These are phyloP conservation scores for Arthrobotrys sinensis DNA, from an alignment of 2,329 filamentous ascomycete genomes.

Conservation along the genomic window DNA sequence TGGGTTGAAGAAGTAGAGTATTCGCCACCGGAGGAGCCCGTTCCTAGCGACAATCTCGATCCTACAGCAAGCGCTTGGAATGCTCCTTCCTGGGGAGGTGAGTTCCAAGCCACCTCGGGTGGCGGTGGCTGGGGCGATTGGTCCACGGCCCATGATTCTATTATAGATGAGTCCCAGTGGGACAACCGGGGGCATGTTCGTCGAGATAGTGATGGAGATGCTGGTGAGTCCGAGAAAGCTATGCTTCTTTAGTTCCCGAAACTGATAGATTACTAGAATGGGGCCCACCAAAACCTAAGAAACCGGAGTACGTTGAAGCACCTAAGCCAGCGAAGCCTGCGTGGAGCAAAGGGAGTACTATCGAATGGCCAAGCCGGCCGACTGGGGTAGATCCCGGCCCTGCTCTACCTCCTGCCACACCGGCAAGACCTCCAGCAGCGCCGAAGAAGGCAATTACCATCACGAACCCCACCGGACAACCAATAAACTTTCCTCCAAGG, in stretches of 20 bases:
- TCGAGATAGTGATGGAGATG: conserved; percentile 37
- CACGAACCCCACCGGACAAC: not conserved
- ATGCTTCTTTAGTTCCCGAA: not conserved
- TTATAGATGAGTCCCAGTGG: conserved; percentile 12
- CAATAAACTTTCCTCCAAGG: not conserved
- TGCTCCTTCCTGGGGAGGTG: conserved; percentile 1
- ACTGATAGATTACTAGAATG: conserved; percentile 37
- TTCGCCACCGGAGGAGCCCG: not conserved
- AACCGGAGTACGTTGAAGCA: not conserved
- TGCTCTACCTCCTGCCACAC: not conserved
- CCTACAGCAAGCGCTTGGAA: conserved; percentile 12
- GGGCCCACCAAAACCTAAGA: conserved; percentile 23
- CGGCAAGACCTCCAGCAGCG: not conserved
- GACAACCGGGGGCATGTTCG: conserved; percentile 42
- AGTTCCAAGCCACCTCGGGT: not conserved
- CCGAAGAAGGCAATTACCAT: conserved; percentile 7
- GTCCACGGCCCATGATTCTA: conserved; percentile 20
- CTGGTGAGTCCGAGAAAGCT: not conserved
- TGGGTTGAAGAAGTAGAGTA: conserved; percentile 7
- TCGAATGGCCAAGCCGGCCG: not conserved
- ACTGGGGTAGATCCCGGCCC: not conserved
- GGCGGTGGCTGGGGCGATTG: conserved; percentile 37
- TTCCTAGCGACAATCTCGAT: not conserved
- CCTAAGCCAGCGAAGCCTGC: conserved; percentile 6
- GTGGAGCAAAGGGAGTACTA: not conserved